These are phyloP conservation scores for Blumeriella jaapii DNA, from an alignment of 2,329 filamentous ascomycete species.

Conservation along the genomic window DNA sequence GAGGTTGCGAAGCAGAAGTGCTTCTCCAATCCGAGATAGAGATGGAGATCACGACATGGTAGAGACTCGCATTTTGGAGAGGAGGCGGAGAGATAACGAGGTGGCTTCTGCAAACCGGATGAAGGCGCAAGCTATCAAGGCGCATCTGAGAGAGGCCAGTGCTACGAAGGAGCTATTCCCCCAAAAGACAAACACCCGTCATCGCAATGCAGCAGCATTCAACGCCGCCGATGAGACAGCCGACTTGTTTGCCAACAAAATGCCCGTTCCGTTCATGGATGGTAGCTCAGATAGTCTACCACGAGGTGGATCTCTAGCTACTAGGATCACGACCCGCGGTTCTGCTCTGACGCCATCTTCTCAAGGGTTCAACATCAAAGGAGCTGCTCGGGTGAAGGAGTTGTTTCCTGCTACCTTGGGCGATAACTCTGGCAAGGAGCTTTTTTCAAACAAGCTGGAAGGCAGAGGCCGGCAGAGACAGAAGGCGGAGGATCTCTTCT, in stretches of 20 bases:
- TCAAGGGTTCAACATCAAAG: conserved; percentile 55
- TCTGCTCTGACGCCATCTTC: conserved; percentile 35
- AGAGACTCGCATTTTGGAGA: conserved; percentile 5
- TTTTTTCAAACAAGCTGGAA: conserved; percentile 51
- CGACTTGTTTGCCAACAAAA: conserved; percentile 37
- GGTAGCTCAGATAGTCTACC: conserved; percentile 27
- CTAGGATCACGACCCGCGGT: conserved; percentile 44
- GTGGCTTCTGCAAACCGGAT: conserved; percentile 30
- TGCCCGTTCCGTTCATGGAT: conserved; percentile 38
- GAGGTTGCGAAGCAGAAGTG: conserved; percentile 26
- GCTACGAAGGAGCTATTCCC: conserved; percentile 44
- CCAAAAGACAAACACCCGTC: conserved; percentile 30
- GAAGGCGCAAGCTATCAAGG: conserved; percentile 36
- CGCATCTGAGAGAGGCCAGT: conserved; percentile 13
- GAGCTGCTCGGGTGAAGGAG: conserved; percentile 49
- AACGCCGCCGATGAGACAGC: conserved; percentile 44
- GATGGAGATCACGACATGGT: conserved; percentile 33
- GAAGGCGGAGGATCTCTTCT: conserved; percentile 63
- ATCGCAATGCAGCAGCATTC: conserved; percentile 38
- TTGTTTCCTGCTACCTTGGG: conserved; percentile 56
- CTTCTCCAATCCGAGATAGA: conserved; percentile 25
- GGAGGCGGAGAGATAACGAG: conserved; percentile 10
- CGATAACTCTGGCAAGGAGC: conserved; percentile 54
- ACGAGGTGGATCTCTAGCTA: conserved; percentile 12
- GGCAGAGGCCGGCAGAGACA: conserved; percentile 48